These are phyloP conservation scores for Boletus insuetus DNA, from an alignment of 768 basidiomycete genomes.

Conservation along the genomic window DNA sequence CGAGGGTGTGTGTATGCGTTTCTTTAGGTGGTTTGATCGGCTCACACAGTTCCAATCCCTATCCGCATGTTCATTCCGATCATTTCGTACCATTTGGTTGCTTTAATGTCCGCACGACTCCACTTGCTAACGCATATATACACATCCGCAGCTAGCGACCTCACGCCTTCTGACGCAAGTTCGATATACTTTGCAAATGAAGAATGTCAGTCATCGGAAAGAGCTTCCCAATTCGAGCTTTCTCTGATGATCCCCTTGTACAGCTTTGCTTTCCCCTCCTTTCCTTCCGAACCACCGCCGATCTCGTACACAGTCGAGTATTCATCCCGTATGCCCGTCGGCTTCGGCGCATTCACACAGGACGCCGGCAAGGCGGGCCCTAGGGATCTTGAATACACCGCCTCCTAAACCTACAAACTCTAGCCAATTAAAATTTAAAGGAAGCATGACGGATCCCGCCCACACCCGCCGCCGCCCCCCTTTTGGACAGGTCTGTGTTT, in stretches of 20 bases:
- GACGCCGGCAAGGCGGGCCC: conserved; percentile 36
- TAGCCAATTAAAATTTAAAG: conserved; percentile 60
- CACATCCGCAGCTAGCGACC: conserved; percentile 52
- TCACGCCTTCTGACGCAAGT: conserved; percentile 47
- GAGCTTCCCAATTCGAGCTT: conserved; percentile 13
- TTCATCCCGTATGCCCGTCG: conserved; percentile 34
- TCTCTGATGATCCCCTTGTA: conserved; percentile 17
- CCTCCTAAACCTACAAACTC: conserved; percentile 61
- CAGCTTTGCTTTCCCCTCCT: conserved; percentile 57
- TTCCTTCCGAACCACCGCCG: conserved; percentile 55
- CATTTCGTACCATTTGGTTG: background rate
- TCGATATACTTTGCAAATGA: conserved; percentile 46
- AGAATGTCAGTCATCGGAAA: conserved; percentile 41
- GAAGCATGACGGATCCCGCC: conserved; percentile 71
- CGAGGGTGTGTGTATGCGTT: conserved; percentile 40
- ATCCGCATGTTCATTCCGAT: conserved; percentile 5
- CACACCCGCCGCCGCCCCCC: conserved; percentile 42
- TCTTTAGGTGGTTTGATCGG: conserved; percentile 6
- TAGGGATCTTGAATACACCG: conserved; percentile 50
- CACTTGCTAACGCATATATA: conserved; percentile 30
- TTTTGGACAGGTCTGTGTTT: conserved; percentile 39
- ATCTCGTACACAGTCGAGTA: conserved; percentile 57
- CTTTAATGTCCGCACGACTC: background rate
- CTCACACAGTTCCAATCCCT: conserved; percentile 12
- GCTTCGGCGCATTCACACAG: conserved; percentile 25